Base-by-base conservation (phyloP, 2,329 filamentous ascomycete species). In the Xylariaceae sp. region DNA sequence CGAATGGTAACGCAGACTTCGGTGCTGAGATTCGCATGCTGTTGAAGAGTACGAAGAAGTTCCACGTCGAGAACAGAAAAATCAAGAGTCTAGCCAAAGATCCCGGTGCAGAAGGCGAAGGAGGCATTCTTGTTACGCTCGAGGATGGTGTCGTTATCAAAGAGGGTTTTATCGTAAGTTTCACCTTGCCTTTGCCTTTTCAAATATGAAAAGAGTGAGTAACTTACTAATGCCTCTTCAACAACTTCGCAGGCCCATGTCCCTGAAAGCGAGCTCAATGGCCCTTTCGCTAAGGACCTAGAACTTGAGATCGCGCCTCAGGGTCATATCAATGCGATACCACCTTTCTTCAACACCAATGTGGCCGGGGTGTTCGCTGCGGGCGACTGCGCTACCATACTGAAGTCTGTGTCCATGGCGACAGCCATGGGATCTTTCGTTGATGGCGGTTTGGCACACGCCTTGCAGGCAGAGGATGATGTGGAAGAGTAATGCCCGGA, bases 281-380 rank as follows among this genome's bases (percentile, higher is more conserved):
- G 68, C 1, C 57, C 65, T 0, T 72, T 74, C 54, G 69, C 57
- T 19, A 62, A 63, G 44, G 72, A 72, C 51, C 66, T 73, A 20
- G 69, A 65, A 7, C 61, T 79, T 4, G 67, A 74, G 47, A 48
- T 65, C n/a, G 60, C 63, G 14, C 59, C 63, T 0, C 57, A 56
- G 21, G 75, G 74, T 0, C 70, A 75, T 25, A 65, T 79, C 22
- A 65, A 70, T 42, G 59, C 62, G 0, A 62, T 60, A 17, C 51
- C 57, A 2, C 74, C 75, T 27, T 75, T 78, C 54, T 65, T 71
- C 33, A 66, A 71, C 56, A 77, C 76, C 3, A 75, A 59, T 43
- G 67, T 77, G 0, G 59, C 62, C 2, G 78, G 78, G 0, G 72
- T 76, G 3, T 79, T 75, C 61, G 76, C 76, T 0, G 74, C 66